A percentile compares a stretch with the other conserved stretches of the same genome.
Conservation (phyloP, 208 protist species). For the Trichomonas tenax region DNA sequence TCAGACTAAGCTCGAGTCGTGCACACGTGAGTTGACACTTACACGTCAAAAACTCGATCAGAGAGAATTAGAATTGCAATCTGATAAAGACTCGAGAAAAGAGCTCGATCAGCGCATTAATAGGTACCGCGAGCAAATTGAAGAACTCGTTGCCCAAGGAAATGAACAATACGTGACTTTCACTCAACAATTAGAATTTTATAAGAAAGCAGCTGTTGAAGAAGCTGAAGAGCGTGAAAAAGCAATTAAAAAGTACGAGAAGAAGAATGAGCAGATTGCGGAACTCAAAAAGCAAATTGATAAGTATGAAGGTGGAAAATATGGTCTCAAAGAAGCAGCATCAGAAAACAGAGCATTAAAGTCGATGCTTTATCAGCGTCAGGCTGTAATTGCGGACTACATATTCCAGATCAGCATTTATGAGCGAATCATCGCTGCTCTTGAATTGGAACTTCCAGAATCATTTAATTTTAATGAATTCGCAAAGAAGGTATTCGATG, state of each 20-base stretch:
- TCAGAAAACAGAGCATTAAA: not conserved
- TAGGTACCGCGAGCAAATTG: not conserved
- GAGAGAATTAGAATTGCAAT: not conserved
- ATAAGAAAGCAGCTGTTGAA: not conserved
- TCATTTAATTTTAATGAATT: not conserved
- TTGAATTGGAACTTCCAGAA: not conserved
- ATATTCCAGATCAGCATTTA: not conserved
- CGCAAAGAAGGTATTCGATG: not conserved
- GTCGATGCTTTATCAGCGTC: not conserved
- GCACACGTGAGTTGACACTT: not conserved
- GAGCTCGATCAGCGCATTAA: not conserved
- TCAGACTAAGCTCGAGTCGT: not conserved
- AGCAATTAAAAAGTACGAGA: not conserved
- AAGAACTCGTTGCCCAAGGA: not conserved
- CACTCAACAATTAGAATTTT: not conserved
- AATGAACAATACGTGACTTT: not conserved
- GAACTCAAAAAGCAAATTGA: not conserved
- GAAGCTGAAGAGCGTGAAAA: not conserved
- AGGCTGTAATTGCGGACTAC: not conserved
- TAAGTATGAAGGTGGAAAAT: not conserved
- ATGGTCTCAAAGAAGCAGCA: not conserved
- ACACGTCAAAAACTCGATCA: not conserved
- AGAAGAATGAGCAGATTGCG: not conserved
- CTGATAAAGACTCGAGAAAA: not conserved
- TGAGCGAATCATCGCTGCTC: not conserved